Evolutionary conservation across 768 basidiomycete genomes (phyloP), one percentile per base, ranked within the genome.

Genomic region (Clitopilus passeckerianus): DNA sequence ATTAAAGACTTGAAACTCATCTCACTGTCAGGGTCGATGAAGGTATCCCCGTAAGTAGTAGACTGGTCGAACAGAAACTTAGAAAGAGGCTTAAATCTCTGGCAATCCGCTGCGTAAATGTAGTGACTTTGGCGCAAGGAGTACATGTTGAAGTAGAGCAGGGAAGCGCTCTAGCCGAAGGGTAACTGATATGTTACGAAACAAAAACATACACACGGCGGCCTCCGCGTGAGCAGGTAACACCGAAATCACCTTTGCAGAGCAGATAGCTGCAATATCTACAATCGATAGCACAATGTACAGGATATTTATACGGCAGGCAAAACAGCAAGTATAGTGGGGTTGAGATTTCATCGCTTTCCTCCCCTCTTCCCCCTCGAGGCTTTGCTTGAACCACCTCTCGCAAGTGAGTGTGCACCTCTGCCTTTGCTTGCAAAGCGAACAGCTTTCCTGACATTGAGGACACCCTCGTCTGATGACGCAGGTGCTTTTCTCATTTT

Each of bases 361-460:
- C 71, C 27, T 30, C 27, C 75, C 27, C 60, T 62, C 1, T 73
- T 68, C 22, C 74, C 66, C 60, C 71, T 71, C 12, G 65, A 56
- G 34, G 63, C 67, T 9, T 65, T 43, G 14, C 66, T 64, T n/a
- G 71, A 66, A 34, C 72, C 67, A 5, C 72, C 64, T 57, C 78
- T 75, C 52, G 79, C 84, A 33, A 91, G 70, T 2, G 89, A 80
- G 52, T 82, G 69, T 8, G 83, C 82, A 18, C 89, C 90, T 57
- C 78, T 77, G 1, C 89, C 87, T 70, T 83, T 88, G 63, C 86
- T 91, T 18, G 86, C 87, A 56, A 80, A 79, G 50, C 90, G 79
- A 22, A 98, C 85, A 0, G 95, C 95, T 71, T 98, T 98, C 59
- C 96, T 82, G 0, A 90, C 82, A 70, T 98, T 95, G 56, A 99